These are phyloP conservation scores for Heterotrichella gracilis DNA, from an alignment of 352 stramenopile genomes.

Conservation along the genomic window DNA sequence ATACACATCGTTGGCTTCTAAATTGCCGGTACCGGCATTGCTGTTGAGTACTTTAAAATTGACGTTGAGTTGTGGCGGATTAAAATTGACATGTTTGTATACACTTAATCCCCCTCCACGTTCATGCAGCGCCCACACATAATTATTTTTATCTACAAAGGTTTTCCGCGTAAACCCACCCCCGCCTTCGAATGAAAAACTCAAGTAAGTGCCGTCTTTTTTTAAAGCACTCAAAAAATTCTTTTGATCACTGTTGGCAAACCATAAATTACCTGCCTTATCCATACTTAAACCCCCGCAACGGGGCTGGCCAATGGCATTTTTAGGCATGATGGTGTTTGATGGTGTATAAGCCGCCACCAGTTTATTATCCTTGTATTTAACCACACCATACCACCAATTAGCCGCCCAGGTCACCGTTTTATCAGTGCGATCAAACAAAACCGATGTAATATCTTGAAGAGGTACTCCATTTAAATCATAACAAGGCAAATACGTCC, in stretches of 20 bases:
- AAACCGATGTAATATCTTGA: background rate
- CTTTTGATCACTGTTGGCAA: background rate
- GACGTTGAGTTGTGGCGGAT: background rate
- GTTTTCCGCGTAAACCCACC: background rate
- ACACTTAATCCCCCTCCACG: background rate
- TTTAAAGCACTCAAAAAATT: background rate
- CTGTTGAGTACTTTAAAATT: background rate
- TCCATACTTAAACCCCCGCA: background rate
- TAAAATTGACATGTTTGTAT: background rate
- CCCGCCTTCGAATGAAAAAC: background rate
- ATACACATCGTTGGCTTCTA: background rate
- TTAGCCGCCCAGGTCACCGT: background rate
- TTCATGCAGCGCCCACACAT: background rate
- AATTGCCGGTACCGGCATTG: background rate
- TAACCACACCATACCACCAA: background rate
- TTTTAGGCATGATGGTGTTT: background rate
- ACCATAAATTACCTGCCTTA: background rate
- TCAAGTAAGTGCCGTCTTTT: too few species aligned
- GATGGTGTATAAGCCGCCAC: background rate
- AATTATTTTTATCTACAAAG: background rate
- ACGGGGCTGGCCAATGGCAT: background rate
- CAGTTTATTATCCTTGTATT: slow-evolving; percentile 6
- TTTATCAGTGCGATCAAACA: background rate
- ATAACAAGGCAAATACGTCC: background rate
- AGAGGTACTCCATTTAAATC: background rate